These are phyloP conservation scores for Protomyces gravidus DNA, from an alignment of 1,139 yeast genomes.

Conservation along the genomic window DNA sequence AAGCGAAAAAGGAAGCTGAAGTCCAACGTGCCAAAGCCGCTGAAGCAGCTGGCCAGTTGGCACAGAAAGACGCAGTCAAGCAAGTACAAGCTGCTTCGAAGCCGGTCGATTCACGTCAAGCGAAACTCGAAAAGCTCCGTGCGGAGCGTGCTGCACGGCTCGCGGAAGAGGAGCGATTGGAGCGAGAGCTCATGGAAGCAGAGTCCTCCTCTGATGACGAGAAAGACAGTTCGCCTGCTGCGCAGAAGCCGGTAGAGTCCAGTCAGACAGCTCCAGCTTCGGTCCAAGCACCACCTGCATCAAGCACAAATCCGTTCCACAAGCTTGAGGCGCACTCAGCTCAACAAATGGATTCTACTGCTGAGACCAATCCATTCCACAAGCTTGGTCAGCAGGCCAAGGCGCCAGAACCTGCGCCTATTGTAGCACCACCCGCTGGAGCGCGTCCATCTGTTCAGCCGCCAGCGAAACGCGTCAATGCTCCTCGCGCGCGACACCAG, in stretches of 20 bases:
- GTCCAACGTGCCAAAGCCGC: slow-evolving; percentile 32
- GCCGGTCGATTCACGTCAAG: slow-evolving; percentile 51
- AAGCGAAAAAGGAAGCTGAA: slow-evolving; percentile 32
- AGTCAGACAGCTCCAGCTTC: background rate
- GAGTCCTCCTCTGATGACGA: slow-evolving; percentile 38
- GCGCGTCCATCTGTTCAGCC: slow-evolving; percentile 12
- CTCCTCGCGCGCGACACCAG: slow-evolving; percentile 10
- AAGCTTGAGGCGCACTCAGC: background rate
- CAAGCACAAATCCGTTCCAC: background rate
- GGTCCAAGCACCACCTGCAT: slow-evolving; percentile 14
- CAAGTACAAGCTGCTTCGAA: slow-evolving; percentile 34
- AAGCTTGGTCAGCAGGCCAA: slow-evolving; percentile 2
- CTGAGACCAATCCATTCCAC: slow-evolving; percentile 26
- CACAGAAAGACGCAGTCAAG: slow-evolving; percentile 40
- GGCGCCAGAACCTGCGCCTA: slow-evolving; percentile 33
- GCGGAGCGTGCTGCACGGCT: slow-evolving; percentile 60
- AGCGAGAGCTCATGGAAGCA: slow-evolving; percentile 44
- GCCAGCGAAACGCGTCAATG: slow-evolving; percentile 2
- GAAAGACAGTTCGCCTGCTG: no score
- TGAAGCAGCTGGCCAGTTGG: slow-evolving; percentile 44
- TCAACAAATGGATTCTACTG: background rate
- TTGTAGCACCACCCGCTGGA: slow-evolving; percentile 28
- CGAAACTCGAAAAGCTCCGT: slow-evolving; percentile 55
- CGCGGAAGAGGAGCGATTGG: slow-evolving; percentile 42
- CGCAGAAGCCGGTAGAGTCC: slow-evolving; percentile 31